These are phyloP conservation scores for Paspalum vaginatum DNA, from an alignment of 176 grass and related monocot genomes.

Conservation along the genomic window DNA sequence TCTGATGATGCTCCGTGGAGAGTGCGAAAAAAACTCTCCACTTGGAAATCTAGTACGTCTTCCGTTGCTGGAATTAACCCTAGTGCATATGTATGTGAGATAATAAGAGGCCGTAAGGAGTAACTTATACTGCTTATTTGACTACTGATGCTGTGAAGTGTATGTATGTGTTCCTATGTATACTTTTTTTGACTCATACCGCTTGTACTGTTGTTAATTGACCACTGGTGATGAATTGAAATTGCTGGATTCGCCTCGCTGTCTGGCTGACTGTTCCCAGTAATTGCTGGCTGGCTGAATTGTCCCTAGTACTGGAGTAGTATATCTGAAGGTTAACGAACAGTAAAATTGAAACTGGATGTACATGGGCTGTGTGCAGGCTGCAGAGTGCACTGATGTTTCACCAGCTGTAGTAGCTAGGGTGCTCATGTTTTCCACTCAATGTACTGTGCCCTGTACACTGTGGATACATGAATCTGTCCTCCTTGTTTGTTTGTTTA, in stretches of 20 bases:
- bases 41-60: constrained; percentile 4
- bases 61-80: constrained; percentile 39
- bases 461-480: too few species aligned
- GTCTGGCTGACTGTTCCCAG: not conserved
- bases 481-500: too few species aligned
- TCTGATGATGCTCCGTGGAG: constrained; percentile 34
- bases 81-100: constrained; percentile 44
- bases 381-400: too few species aligned
- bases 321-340: too few species aligned
- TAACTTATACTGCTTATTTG: constrained; percentile 33
- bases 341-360: too few species aligned
- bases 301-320: not conserved
- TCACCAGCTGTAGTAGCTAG: too few species aligned
- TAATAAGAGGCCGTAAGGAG: constrained; percentile 38
- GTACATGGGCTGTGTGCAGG: too few species aligned
- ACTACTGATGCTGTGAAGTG: constrained; percentile 34
- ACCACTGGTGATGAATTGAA: constrained; percentile 8
- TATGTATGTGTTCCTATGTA: constrained; percentile 26
- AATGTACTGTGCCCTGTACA: too few species aligned
- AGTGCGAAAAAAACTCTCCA: constrained; percentile 13
- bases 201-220: constrained; percentile 19
- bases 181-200: constrained; percentile 36
- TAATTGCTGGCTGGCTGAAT: too few species aligned
- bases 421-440: too few species aligned
- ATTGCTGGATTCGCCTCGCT: not conserved